Percentiles rank a stretch among this genome's conserved stretches.
These are phyloP conservation scores for Gracilaria gracilis DNA, from an alignment of 23 red algal species.

Conservation along the genomic window DNA sequence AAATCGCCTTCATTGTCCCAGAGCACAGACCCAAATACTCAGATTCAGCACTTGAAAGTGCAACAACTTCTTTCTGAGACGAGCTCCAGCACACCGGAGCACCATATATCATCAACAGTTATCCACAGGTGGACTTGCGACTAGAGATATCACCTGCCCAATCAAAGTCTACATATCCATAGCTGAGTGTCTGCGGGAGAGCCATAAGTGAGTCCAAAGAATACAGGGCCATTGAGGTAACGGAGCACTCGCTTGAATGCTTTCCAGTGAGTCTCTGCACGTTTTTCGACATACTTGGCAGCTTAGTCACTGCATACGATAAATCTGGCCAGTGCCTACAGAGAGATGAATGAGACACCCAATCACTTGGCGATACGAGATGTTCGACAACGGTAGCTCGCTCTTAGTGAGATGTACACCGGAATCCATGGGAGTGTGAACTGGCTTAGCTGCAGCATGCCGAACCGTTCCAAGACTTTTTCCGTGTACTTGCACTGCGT, in stretches of 20 bases:
- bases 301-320: constrained; percentile 22
- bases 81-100: constrained; percentile 21
- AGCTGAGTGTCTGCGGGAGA: not conserved
- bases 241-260: constrained; percentile 47
- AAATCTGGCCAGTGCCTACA: no score
- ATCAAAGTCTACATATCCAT: constrained; percentile 27
- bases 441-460: constrained; percentile 38
- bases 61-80: no score
- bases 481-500: constrained; percentile 14
- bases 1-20: no score
- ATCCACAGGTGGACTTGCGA: constrained; percentile 47
- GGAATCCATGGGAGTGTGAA: constrained; percentile 29
- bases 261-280: not conserved
- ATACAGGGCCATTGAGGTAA: constrained; percentile 7
- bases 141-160: constrained; percentile 5
- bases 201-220: constrained; percentile 6
- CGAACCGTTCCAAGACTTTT: constrained; percentile 49
- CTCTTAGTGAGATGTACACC: not conserved
- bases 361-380: constrained; percentile 40
- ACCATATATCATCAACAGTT: constrained; percentile 43
- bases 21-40: no score
- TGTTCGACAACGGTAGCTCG: not conserved
- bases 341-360: constrained; percentile 48
- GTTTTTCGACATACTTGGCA: constrained; percentile 34
- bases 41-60: no score